Percentiles rank a stretch among this genome's conserved stretches.
phyloP scores from a whole-genome alignment of 192 early-diverging fungal species.

The Backusella liffmaniae region DNA sequence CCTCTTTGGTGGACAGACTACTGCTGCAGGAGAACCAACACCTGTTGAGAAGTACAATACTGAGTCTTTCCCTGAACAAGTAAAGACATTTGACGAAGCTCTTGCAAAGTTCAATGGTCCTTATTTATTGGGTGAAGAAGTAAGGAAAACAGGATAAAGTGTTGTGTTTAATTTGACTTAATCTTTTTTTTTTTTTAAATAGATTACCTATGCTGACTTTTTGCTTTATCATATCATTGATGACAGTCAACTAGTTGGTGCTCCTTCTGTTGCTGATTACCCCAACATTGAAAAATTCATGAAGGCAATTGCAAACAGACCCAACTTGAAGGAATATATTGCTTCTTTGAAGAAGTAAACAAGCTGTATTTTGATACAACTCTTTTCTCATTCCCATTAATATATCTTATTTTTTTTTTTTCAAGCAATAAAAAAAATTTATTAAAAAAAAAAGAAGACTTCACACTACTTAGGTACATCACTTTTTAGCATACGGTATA shows the following conservation, averaged over 20 bases:
- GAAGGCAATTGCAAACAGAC: background rate
- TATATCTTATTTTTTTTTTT: background rate
- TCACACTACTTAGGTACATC: background rate
- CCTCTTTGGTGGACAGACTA: background rate
- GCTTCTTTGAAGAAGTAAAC: background rate
- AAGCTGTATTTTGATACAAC: background rate
- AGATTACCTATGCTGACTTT: background rate
- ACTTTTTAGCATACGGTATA: too few species aligned
- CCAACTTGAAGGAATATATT: background rate
- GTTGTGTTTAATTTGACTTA: too few species aligned
- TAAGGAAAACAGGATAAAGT: background rate
- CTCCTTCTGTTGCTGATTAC: background rate
- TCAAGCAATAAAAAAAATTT: background rate
- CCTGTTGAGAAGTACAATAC: background rate
- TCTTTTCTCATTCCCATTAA: background rate
- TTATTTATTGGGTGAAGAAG: background rate
- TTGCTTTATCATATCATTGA: background rate
- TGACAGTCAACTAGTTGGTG: background rate
- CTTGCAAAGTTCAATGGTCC: background rate
- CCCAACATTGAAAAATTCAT: background rate
- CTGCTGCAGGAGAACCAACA: background rate
- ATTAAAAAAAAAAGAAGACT: background rate
- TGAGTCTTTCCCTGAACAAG: background rate
- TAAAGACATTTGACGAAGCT: background rate
- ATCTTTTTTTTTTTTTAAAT: too few species aligned